Evolutionary conservation across 192 early-diverging fungal species (phyloP), one percentile per base, ranked within the genome.

Genomic region (Coemansia sp.): DNA sequence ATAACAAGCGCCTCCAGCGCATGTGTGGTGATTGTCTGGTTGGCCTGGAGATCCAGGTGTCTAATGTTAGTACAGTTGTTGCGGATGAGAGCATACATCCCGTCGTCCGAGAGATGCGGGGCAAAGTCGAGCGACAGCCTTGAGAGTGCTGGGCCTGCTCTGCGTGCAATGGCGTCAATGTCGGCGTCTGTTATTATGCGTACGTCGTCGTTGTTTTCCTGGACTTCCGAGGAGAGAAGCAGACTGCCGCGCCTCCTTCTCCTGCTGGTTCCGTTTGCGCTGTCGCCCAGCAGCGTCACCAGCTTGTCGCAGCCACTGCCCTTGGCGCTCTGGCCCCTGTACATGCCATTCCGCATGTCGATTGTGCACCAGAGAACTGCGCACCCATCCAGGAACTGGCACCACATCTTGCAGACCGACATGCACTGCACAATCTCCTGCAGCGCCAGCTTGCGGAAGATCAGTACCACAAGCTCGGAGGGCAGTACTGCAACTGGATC

Each of bases 351-450:
- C 8, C 55, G 20, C 64, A 48, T 71, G 43, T 79, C 77, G 44
- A 79, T 55, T 40, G 32, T 65, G 41, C 48, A 61, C 77, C 77
- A 79, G 43, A 79, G 57, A 42, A 75, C 65, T 13, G 68, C 39
- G 61, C 69, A 71, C 1, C 46, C 38, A 17, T 62, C 66, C 12
- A 79, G 60, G 14, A 66, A 71, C 39, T 65, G 65, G 42, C 61
- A 71, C 77, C 77, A 79, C n/a, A 5, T 57, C 41, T 65, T 79
- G 1, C 71, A 79, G 7, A 79, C 77, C 14, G 60, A 55, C 77
- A 71, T 74, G 62, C 72, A 79, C 25, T 53, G 62, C 16, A 66
- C 69, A 43, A 75, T 64, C 25, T 74, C 65, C 37, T 60, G 63
- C 40, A 79, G 51, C 38, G 62, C 32, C 48, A 79, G 61, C 8